These are phyloP conservation scores for Lathyrus aphaca DNA, from an alignment of 306 rosid genomes.

Conservation along the genomic window DNA sequence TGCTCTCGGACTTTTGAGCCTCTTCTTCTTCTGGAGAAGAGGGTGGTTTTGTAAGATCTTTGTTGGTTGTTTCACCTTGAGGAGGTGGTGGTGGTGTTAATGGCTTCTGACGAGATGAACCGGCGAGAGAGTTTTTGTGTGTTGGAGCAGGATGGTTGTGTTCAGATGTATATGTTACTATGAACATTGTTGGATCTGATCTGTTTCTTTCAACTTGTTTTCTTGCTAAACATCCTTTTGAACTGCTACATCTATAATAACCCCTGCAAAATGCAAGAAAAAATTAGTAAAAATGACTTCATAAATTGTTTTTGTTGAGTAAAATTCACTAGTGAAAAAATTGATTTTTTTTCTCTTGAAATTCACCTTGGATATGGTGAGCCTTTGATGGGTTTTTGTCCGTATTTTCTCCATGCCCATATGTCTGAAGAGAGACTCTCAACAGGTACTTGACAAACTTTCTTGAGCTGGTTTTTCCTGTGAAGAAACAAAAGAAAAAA, in stretches of 20 bases:
- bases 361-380: slow-evolving; percentile 93
- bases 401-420: slow-evolving; percentile 99
- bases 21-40: slow-evolving; percentile 73
- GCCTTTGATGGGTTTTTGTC: slow-evolving; percentile 97
- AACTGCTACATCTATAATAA: slow-evolving; percentile 94
- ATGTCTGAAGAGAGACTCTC: slow-evolving; percentile 87
- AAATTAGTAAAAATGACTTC: neutral
- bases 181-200: slow-evolving; percentile 92
- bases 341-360: neutral
- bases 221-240: slow-evolving; percentile 95
- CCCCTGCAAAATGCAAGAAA: slow-evolving; percentile 60
- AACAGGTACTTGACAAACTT: slow-evolving; percentile 86
- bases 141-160: slow-evolving; percentile 98
- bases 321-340: slow-evolving; percentile 3
- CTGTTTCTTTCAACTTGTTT: slow-evolving; percentile 94
- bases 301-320: neutral
- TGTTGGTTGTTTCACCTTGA: neutral
- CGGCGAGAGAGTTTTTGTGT: slow-evolving; percentile 95
- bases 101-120: slow-evolving; percentile 88
- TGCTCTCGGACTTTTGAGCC: slow-evolving; percentile 54
- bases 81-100: slow-evolving; percentile 44
- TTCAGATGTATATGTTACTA: slow-evolving; percentile 90
- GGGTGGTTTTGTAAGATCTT: slow-evolving; percentile 34
- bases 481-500: slow-evolving; percentile 6
- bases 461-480: slow-evolving; percentile 92